Base-by-base conservation (phyloP, 1,139 yeast genomes). In the Wickerhamomyces sp. region DNA sequence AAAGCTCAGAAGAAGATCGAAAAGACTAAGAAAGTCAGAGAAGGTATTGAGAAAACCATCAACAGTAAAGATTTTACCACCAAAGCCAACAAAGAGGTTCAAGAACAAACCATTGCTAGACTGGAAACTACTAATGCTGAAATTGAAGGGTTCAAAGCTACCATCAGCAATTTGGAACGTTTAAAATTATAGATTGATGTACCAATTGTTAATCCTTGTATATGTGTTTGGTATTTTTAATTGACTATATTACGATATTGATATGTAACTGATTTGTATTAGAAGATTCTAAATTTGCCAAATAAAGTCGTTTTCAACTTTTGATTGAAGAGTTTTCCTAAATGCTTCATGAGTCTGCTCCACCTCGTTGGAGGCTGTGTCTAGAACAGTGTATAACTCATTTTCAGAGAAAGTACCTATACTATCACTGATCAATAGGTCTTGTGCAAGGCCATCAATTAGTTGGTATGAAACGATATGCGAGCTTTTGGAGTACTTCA, bases 51-150 rank as follows among this genome's bases (percentile, higher is more conserved):
- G 52, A 81, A 81, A 66, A 74, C 78, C 45, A 76, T 86, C 46
- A 63, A 68, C 51, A 86, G 87, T 48, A 71, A 83, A 54, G 96
- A 90, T 64, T 92, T 89, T 60, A 84, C 84, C 48, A 78, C 76
- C 48, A 92, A 90, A 77, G 96, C 96, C 44, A 81, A 79, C 53
- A 76, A 72, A 37, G 82, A 80, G 52, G 96, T 94, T 43, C 82
- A 83, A 64, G 95, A 85, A 53, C 75, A 79, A 48, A 92, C 92
- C 49, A 63, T 58, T 55, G 73, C 76, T 61, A 78, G 85, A 63
- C 68, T 81, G 44, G 94, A 84, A 50, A 81, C 78, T 55, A 74
- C 78, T 47, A 63, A 67, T 51, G 96, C 97, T 36, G 98, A 90
- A 63, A 82, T 88, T 47, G 89, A 84, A 58, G 95, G 96, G 49